Evolutionary conservation across 73 alveolate genomes (phyloP).

Genomic region (Paramecium octaurelia): DNA sequence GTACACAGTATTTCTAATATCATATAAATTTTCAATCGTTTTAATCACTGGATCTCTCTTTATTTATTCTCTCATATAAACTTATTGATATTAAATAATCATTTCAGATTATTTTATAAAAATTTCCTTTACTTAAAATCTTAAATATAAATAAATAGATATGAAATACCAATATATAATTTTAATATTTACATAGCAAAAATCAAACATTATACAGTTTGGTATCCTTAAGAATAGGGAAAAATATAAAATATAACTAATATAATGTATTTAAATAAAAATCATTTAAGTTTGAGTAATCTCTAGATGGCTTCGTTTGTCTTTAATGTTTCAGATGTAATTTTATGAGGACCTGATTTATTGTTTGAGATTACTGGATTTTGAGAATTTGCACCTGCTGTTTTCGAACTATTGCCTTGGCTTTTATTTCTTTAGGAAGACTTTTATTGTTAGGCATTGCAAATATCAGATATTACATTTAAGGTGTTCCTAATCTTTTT

Average conservation of each 20-base stretch:
- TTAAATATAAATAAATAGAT: too few species aligned
- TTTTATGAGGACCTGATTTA: background rate
- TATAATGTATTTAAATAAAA: background rate
- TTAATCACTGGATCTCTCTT: too few species aligned
- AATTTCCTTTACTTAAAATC: too few species aligned
- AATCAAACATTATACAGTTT: too few species aligned
- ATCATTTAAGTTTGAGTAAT: slow-evolving; percentile 35
- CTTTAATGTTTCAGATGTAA: background rate
- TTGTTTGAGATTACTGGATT: background rate
- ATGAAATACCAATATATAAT: too few species aligned
- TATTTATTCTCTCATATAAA: too few species aligned
- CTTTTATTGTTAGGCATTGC: background rate
- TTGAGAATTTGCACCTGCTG: background rate
- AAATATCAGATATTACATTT: slow-evolving; percentile 16
- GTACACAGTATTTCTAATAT: too few species aligned
- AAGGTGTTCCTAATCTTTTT: background rate
- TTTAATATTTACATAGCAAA: background rate
- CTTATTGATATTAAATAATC: too few species aligned
- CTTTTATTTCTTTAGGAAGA: background rate
- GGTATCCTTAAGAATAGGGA: too few species aligned
- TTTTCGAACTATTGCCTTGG: background rate
- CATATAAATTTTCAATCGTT: too few species aligned
- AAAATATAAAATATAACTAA: too few species aligned
- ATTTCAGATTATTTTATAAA: too few species aligned
- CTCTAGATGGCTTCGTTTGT: slow-evolving; percentile 42